Evolutionary conservation across 164 flowering plant genomes (phyloP).

Genomic region (Cinnamomum micranthum): DNA sequence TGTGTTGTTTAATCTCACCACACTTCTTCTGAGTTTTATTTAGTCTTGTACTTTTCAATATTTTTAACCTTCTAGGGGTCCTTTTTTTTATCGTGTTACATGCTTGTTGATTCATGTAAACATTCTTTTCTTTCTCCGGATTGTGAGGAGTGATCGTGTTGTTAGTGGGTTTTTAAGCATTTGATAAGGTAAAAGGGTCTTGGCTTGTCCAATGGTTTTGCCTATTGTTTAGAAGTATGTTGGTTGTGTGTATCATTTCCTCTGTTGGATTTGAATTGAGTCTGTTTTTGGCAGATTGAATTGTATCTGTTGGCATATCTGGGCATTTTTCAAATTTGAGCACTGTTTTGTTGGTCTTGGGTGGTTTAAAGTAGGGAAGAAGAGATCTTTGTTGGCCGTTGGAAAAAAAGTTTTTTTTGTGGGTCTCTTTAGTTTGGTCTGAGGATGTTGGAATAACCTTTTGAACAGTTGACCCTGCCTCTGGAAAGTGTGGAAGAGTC

Average conservation of each 20-base stretch:
- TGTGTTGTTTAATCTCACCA: background rate
- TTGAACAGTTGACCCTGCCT: constrained; percentile 32
- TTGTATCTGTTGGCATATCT: background rate
- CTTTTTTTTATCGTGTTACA: background rate
- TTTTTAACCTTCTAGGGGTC: background rate
- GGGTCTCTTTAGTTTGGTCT: background rate
- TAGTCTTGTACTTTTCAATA: background rate
- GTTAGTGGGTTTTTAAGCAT: background rate
- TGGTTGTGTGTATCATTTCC: background rate
- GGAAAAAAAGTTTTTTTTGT: background rate
- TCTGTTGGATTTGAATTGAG: background rate
- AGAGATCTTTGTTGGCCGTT: background rate
- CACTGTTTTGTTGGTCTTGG: background rate
- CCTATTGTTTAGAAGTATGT: background rate
- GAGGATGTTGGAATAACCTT: constrained; percentile 15
- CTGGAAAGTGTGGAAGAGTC: constrained; percentile 17
- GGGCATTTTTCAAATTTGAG: background rate
- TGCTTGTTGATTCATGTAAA: constrained; percentile 2
- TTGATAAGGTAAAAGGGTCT: background rate
- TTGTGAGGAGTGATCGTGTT: background rate
- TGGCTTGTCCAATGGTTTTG: background rate
- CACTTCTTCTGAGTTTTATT: background rate
- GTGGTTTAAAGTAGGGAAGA: background rate
- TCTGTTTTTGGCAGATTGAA: background rate
- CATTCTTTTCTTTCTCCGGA: background rate